Conservation (phyloP, 768 basidiomycete genomes). For the Paxillus involutus region DNA sequence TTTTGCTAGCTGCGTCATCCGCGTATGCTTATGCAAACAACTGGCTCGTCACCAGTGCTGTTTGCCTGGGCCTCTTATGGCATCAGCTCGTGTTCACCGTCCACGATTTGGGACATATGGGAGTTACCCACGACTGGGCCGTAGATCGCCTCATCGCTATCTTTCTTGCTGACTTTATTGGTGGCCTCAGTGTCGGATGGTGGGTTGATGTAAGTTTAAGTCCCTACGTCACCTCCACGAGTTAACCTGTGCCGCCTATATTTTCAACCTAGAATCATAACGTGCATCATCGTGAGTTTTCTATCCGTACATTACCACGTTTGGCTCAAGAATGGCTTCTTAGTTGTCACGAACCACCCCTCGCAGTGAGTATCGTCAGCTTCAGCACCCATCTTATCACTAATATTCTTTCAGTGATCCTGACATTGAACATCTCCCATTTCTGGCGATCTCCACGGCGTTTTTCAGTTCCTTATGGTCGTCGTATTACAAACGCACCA, state of each 20-base stretch:
- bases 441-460: constrained; percentile 87
- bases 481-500: constrained; percentile 89
- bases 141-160: constrained; percentile 80
- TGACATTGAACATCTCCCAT: constrained; percentile 86
- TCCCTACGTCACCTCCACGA: constrained; percentile 1
- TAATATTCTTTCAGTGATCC: constrained; percentile 56
- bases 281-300: constrained; percentile 84
- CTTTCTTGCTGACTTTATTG: constrained; percentile 80
- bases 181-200: constrained; percentile 95
- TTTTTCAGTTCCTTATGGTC: constrained; percentile 90
- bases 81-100: constrained; percentile 92
- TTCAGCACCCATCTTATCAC: background rate
- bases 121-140: constrained; percentile 86
- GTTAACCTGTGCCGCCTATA: constrained; percentile 3
- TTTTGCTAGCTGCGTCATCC: constrained; percentile 57
- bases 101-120: constrained; percentile 95
- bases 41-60: constrained; percentile 74
- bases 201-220: constrained; percentile 86
- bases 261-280: constrained; percentile 75
- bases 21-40: constrained; percentile 57
- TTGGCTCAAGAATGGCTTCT: constrained; percentile 3
- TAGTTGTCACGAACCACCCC: constrained; percentile 97
- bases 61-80: constrained; percentile 87
- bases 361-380: constrained; percentile 65
- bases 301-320: background rate